These are phyloP conservation scores for Sungouiozyma intestinalis DNA, from an alignment of 805 yeast species.

Conservation along the genomic window DNA sequence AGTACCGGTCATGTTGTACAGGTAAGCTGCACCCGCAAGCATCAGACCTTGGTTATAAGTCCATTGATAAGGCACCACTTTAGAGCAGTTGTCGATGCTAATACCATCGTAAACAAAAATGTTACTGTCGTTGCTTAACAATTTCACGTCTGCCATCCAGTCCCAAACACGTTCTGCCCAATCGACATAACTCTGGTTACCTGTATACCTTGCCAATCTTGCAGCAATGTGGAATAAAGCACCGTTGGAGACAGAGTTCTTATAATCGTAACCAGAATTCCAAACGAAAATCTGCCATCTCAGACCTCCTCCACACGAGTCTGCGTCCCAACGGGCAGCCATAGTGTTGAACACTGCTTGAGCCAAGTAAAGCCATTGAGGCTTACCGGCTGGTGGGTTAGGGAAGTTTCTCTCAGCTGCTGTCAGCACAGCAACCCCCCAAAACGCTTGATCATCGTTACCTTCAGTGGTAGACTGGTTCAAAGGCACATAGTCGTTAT, in stretches of 20 bases:
- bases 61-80: constrained; percentile 59
- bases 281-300: constrained; percentile 95
- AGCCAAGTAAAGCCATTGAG: constrained; percentile 74
- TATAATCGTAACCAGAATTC: constrained; percentile 91
- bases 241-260: constrained; percentile 86
- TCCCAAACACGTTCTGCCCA: constrained; percentile 70
- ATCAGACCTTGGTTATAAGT: constrained; percentile 77
- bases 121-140: constrained; percentile 33
- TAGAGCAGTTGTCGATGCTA: constrained; percentile 50
- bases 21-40: constrained; percentile 69
- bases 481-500: constrained; percentile 72
- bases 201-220: constrained; percentile 73
- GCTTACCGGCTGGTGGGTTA: constrained; percentile 46
- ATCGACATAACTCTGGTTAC: constrained; percentile 59
- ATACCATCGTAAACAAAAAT: constrained; percentile 58
- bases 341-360: constrained; percentile 88
- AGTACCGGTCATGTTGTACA: constrained; percentile 64
- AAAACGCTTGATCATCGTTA: constrained; percentile 94
- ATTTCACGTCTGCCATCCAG: constrained; percentile 55
- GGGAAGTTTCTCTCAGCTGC: constrained; percentile 87
- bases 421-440: constrained; percentile 89
- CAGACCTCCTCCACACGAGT: constrained; percentile 74
- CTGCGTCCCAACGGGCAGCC: constrained; percentile 77
- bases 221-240: constrained; percentile 82
- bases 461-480: constrained; percentile 91